Evolutionary conservation across 1,284 basidiomycete species (phyloP).

Genomic region (Cryptococcus amylolentus): DNA sequence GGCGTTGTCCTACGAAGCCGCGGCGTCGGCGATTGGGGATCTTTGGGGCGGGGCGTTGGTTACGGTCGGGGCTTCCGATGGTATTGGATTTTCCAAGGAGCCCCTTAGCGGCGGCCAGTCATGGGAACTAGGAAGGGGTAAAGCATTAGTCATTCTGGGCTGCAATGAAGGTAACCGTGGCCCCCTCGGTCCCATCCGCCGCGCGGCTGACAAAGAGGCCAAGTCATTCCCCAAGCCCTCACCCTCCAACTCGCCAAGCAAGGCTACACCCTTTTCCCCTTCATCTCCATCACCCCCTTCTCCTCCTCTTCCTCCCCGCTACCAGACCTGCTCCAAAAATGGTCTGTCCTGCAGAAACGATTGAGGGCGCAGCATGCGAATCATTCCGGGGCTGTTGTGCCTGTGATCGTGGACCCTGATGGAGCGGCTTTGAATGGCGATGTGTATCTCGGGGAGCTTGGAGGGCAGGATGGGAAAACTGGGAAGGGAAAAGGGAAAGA

Average conservation of each 20-base stretch:
- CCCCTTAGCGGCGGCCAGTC: no score
- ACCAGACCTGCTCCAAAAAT: conserved; percentile 34
- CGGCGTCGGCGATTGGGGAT: conserved; percentile 31
- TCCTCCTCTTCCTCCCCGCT: conserved; percentile 28
- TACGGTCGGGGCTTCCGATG: conserved; percentile 28
- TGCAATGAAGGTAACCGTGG: conserved; percentile 25
- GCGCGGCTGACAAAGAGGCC: not conserved
- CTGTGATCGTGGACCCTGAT: conserved; percentile 41
- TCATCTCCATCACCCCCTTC: conserved; percentile 30
- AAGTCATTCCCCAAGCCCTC: conserved; percentile 39
- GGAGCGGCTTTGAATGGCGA: not conserved
- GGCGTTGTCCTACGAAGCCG: conserved; percentile 35
- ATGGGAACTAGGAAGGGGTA: no score
- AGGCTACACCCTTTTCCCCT: conserved; percentile 45
- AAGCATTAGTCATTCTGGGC: no score
- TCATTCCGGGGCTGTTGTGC: conserved; percentile 39
- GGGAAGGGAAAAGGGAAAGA: conserved; percentile 1
- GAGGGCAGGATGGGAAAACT: not conserved
- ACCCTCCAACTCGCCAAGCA: conserved; percentile 40
- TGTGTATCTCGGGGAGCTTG: not conserved
- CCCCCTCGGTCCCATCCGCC: not conserved
- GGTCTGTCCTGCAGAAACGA: conserved; percentile 40
- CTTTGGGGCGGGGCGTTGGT: conserved; percentile 37
- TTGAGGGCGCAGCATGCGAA: conserved; percentile 25
- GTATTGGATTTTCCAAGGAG: no score